phyloP scores from a whole-genome alignment of 179 eudicot genomes.

The Beta macrorhiza region DNA sequence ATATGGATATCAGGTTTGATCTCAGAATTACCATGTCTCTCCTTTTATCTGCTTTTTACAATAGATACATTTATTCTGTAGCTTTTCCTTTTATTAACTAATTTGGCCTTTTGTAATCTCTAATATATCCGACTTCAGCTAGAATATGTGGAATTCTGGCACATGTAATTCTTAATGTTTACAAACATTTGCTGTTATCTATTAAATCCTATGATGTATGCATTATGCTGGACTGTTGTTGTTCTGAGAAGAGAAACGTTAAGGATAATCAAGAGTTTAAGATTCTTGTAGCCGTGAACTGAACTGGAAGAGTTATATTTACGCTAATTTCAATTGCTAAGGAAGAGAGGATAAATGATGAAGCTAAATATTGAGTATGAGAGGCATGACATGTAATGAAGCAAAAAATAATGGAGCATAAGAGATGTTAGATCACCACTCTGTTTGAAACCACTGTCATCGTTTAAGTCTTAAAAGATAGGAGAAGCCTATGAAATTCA shows the following conservation, averaged over 20 bases:
- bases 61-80: background rate
- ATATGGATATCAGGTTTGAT: slow-evolving; percentile 77
- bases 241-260: background rate
- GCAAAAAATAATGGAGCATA: too few relatives aligned
- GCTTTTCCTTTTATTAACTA: background rate
- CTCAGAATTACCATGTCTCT: background rate
- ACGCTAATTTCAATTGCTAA: too few relatives aligned
- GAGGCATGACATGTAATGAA: too few relatives aligned
- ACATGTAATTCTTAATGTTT: background rate
- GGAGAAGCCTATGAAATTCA: too few relatives aligned
- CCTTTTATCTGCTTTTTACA: background rate
- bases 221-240: background rate
- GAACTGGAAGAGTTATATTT: too few relatives aligned
- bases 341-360: too few relatives aligned
- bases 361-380: too few relatives aligned
- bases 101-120: background rate
- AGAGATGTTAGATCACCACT: too few relatives aligned
- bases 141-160: background rate
- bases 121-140: background rate
- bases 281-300: background rate
- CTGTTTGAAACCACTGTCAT: too few relatives aligned
- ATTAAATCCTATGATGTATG: background rate
- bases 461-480: too few relatives aligned
- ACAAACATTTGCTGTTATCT: background rate
- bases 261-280: background rate